Base-by-base conservation (phyloP, 2,329 filamentous ascomycete species). In the Chlorencoelia australis region DNA sequence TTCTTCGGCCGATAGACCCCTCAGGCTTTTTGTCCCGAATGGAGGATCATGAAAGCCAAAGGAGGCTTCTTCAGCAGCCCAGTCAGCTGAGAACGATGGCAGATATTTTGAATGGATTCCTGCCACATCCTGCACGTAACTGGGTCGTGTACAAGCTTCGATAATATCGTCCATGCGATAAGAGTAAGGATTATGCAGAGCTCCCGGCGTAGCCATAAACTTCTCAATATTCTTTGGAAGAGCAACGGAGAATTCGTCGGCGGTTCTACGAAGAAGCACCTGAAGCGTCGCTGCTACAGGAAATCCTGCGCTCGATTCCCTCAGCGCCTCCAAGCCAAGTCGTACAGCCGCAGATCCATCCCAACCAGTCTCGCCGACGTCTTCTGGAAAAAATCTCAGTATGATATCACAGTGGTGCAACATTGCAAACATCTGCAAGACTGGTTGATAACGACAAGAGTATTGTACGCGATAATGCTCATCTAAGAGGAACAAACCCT, bases 361-460 rank as follows among this genome's bases (percentile, higher is more conserved):
- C 27, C 47, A 50, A 7, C 45, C 35, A 33, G 30, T 22, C 6
- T 42, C 41, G 22, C 52, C 45, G 8, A 44, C 26, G 7, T 39
- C 45, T n/a, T 40, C 42, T 8, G 55, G 51, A 15, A 50, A 57
- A 33, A 50, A 55, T 15, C 53, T 50, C n/a, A 49, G 40, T 17
- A 58, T 32, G 6, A 50, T 33, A 32, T 59, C 55, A 8, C 46
- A 48, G 15, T 59, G 35, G 29, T 59, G 53, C 3, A 59, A 44
- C 19, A 54, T 13, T 15, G 48, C 43, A 41, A 59, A 57, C 41
- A 57, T 53, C 33, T 60, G 57, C 11, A 57, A 37, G 1, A 54
- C 51, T 3, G 53, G 49, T 27, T 58, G 55, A 36, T 57, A 58
- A 15, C 48, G 48, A 35, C 49, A 53, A 1, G 47, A 48, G 35